phyloP scores from a whole-genome alignment of 2,329 filamentous ascomycete species.

The Pseudopyrenochaeta lycopersici region DNA sequence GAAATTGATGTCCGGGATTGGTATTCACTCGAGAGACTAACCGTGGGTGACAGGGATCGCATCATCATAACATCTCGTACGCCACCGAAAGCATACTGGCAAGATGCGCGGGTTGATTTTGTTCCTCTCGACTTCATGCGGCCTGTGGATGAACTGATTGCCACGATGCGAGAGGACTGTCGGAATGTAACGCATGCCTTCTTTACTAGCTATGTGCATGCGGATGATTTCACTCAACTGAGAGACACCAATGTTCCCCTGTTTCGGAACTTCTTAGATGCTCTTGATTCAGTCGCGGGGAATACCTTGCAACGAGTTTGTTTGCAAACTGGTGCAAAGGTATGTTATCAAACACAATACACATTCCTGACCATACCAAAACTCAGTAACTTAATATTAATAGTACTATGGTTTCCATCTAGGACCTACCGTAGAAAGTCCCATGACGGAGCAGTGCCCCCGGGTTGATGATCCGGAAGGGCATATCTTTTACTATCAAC shows the following conservation, averaged over 20 bases:
- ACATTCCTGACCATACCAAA: too few species aligned
- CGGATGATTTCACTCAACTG: slow-evolving; percentile 10
- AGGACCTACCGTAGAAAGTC: slow-evolving; percentile 4
- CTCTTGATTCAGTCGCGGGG: slow-evolving; percentile 1
- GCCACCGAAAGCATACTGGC: slow-evolving; percentile 7
- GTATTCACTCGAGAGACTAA: background rate
- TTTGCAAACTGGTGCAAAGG: slow-evolving; percentile 16
- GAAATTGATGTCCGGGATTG: too few species aligned
- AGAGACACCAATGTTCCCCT: slow-evolving; percentile 1
- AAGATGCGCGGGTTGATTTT: slow-evolving; percentile 11
- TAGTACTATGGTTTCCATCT: slow-evolving; percentile 11
- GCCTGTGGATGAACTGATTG: background rate
- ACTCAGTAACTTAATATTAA: too few species aligned
- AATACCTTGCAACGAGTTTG: background rate
- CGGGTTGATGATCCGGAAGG: slow-evolving; percentile 4
- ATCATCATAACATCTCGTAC: slow-evolving; percentile 16
- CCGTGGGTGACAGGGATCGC: slow-evolving; percentile 1
- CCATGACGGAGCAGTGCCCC: background rate
- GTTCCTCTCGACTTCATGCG: slow-evolving; percentile 9
- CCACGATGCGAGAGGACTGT: slow-evolving; percentile 3
- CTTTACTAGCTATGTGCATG: slow-evolving; percentile 15
- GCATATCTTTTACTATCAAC: slow-evolving; percentile 12
- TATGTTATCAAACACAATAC: too few species aligned
- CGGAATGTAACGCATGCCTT: slow-evolving; percentile 12
- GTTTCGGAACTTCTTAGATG: slow-evolving; percentile 9